These are phyloP conservation scores for Pythium aristosporum DNA, from an alignment of 352 stramenopile genomes.

Conservation along the genomic window DNA sequence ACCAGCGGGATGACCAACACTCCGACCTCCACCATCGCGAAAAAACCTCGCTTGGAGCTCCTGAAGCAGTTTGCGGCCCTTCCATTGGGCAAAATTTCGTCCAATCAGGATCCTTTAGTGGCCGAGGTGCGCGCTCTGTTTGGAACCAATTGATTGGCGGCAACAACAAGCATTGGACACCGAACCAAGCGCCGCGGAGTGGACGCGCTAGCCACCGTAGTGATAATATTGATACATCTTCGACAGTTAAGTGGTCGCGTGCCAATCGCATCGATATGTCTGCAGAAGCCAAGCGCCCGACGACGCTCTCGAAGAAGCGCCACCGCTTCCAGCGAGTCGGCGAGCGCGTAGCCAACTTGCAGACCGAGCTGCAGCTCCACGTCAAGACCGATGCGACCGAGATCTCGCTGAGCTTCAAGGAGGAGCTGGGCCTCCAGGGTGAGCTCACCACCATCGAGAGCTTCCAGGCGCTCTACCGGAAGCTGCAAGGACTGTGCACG, in stretches of 20 bases:
- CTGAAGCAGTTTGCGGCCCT: slow-evolving; percentile 63
- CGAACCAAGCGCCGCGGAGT: background rate
- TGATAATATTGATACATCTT: slow-evolving; percentile 6
- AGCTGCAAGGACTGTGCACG: slow-evolving; percentile 67
- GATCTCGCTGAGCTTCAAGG: slow-evolving; percentile 71
- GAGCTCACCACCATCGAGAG: slow-evolving; percentile 84
- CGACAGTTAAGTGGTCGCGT: background rate
- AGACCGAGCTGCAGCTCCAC: slow-evolving; percentile 78
- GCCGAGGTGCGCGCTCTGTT: slow-evolving; percentile 36
- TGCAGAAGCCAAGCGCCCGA: slow-evolving; percentile 22
- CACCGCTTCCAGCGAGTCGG: slow-evolving; percentile 85
- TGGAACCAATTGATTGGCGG: slow-evolving; percentile 37
- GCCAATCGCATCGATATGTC: slow-evolving; percentile 12
- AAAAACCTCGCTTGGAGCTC: slow-evolving; percentile 48
- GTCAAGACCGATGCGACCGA: slow-evolving; percentile 76
- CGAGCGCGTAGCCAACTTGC: slow-evolving; percentile 75
- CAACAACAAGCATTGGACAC: slow-evolving; percentile 22
- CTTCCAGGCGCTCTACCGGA: slow-evolving; percentile 75
- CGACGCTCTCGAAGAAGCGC: slow-evolving; percentile 57
- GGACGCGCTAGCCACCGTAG: background rate
- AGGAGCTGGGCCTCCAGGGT: slow-evolving; percentile 74
- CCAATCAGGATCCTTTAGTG: slow-evolving; percentile 46
- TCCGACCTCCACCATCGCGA: slow-evolving; percentile 17
- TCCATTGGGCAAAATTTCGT: slow-evolving; percentile 56
- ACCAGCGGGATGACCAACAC: slow-evolving; percentile 22